Conservation (phyloP, 345 rosid species). For the Stellera chamaejasme region DNA sequence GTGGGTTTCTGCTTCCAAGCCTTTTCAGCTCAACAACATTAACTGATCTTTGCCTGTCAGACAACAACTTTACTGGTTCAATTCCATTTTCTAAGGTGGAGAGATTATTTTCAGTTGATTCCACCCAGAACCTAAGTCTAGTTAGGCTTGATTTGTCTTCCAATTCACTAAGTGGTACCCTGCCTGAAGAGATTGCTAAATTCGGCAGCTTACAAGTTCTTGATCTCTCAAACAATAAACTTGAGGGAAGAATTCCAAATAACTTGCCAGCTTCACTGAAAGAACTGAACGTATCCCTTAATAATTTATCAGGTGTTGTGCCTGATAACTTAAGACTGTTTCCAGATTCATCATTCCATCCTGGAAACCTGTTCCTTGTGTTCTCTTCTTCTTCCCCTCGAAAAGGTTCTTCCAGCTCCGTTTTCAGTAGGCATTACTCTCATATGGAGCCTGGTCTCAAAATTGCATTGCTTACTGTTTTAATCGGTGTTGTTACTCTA, state of each 20-base stretch:
- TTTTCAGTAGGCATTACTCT: conserved; percentile 20
- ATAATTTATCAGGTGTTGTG: conserved; percentile 70
- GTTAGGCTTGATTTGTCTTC: conserved; percentile 54
- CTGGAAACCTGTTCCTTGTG: conserved; percentile 61
- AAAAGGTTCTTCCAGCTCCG: conserved; percentile 25
- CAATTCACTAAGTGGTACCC: conserved; percentile 54
- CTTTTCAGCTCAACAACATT: conserved; percentile 48
- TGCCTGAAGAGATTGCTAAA: conserved; percentile 36
- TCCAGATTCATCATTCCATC: conserved; percentile 81
- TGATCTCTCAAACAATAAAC: conserved; percentile 56
- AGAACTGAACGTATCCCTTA: conserved; percentile 53
- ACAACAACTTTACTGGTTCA: conserved; percentile 67
- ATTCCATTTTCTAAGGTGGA: conserved; percentile 42
- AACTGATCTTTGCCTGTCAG: conserved; percentile 56
- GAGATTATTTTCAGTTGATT: conserved; percentile 16
- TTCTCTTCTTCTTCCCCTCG: conserved; percentile 37
- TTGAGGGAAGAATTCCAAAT: conserved; percentile 62
- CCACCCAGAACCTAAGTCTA: conserved; percentile 43
- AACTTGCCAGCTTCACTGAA: conserved; percentile 51
- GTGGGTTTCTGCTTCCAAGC: conserved; percentile 45
- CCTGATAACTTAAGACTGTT: conserved; percentile 57
- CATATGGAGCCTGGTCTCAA: conserved; percentile 35
- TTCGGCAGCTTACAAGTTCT: conserved; percentile 45
- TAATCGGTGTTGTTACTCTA: conserved; percentile 37
- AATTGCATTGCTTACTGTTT: conserved; percentile 49